Percentiles rank a stretch among this genome's conserved stretches.
phyloP scores from a whole-genome alignment of 768 basidiomycete species.

The Amyloporia xantha region DNA sequence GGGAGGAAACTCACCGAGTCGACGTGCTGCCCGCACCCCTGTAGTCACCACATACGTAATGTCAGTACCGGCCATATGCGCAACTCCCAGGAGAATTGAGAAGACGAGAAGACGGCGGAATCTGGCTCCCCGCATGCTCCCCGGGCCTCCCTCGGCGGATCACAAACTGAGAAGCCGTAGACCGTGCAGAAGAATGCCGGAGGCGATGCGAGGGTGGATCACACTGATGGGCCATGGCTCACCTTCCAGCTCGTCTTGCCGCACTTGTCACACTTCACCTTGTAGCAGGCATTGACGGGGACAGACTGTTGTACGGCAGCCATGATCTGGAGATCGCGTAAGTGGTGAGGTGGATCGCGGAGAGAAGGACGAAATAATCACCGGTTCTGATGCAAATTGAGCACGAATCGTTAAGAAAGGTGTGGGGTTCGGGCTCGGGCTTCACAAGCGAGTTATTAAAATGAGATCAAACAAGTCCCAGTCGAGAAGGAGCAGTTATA shows the following conservation, averaged over 20 bases:
- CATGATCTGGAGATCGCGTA: conserved; percentile 1
- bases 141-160: not conserved
- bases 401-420: no score
- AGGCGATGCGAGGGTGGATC: not conserved
- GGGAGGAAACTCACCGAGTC: conserved; percentile 42
- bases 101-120: not conserved
- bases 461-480: no score
- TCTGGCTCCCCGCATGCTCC: not conserved
- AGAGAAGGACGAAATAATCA: not conserved
- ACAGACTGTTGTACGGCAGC: conserved; percentile 7
- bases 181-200: not conserved
- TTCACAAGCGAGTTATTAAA: no score
- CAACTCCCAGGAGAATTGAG: conserved; percentile 1
- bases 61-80: conserved; percentile 1
- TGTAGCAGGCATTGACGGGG: conserved; percentile 49
- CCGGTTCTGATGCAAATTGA: not conserved
- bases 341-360: no score
- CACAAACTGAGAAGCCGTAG: no score
- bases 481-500: no score
- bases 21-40: conserved; percentile 70
- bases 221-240: conserved; percentile 26
- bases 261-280: conserved; percentile 53
- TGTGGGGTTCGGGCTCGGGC: no score
- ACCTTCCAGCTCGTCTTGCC: conserved; percentile 71
- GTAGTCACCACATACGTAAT: conserved; percentile 19